A percentile compares a stretch with the other conserved stretches of the same genome.
phyloP scores from a whole-genome alignment of 768 basidiomycete genomes.

The Cystofilobasidium bisporidii region DNA sequence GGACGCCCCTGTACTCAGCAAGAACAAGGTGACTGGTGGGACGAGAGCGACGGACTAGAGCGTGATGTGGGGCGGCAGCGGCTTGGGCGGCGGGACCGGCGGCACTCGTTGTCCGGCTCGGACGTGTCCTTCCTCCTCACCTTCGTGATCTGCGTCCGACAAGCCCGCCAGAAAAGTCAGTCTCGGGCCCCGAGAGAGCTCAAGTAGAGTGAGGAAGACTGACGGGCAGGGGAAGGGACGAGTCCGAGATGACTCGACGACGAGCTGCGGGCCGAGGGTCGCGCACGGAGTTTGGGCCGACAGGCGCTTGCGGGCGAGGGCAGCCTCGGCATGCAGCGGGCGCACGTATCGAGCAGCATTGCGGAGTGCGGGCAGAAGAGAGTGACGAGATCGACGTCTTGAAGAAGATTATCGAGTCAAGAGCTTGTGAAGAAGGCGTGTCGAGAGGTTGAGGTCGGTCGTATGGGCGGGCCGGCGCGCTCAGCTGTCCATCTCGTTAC shows the following conservation, averaged over 20 bases:
- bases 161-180: background rate
- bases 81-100: background rate
- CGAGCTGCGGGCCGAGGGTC: background rate
- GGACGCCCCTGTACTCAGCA: too few species aligned
- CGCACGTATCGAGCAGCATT: background rate
- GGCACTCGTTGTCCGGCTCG: background rate
- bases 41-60: background rate
- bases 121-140: background rate
- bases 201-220: too few species aligned
- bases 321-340: background rate
- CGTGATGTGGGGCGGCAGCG: background rate
- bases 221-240: too few species aligned
- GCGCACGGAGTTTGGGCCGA: background rate
- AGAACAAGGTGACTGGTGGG: background rate
- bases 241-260: too few species aligned
- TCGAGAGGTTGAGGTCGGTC: too few species aligned
- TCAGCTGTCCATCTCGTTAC: too few species aligned
- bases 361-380: too few species aligned
- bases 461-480: too few species aligned
- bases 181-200: too few species aligned
- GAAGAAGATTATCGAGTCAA: too few species aligned
- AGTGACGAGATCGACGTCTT: too few species aligned
- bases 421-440: too few species aligned
- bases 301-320: background rate
- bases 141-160: background rate